Conservation (phyloP, 495 filamentous ascomycete genomes). For the Collariella sp. region DNA sequence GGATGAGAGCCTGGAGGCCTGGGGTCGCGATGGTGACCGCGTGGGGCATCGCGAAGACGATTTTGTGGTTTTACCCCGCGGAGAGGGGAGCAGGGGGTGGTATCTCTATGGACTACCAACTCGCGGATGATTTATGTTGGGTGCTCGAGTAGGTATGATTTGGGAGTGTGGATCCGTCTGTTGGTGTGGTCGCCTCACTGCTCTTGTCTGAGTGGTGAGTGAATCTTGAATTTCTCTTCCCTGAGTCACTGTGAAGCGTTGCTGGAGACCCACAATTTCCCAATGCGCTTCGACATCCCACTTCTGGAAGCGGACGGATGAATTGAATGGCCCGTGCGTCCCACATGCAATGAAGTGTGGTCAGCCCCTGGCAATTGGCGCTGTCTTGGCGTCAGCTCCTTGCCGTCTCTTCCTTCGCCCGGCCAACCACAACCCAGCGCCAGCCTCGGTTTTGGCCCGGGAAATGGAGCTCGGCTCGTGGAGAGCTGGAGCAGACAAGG, state of each 20-base stretch:
- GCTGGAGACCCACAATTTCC: background rate
- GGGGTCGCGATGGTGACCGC: conserved; percentile 47
- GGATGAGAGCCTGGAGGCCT: conserved; percentile 86
- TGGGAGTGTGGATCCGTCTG: background rate
- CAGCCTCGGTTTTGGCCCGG: conserved; percentile 25
- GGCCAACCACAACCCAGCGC: conserved; percentile 34
- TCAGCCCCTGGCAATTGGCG: background rate
- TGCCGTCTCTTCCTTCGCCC: conserved; percentile 14
- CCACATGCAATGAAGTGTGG: background rate
- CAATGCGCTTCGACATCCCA: conserved; percentile 9
- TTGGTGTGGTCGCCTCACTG: background rate
- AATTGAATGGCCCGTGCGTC: conserved; percentile 2
- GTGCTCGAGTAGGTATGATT: background rate
- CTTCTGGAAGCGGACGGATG: background rate
- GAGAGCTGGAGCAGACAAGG: too few species aligned
- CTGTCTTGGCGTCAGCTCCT: conserved; percentile 18
- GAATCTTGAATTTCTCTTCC: background rate
- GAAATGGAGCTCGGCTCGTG: conserved; percentile 23
- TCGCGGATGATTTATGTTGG: too few species aligned
- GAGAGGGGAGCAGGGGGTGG: background rate
- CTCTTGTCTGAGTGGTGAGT: background rate
- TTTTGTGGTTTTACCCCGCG: background rate
- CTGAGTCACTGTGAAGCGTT: conserved; percentile 9
- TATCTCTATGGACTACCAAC: background rate
- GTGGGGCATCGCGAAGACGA: conserved; percentile 11